Conservation (phyloP, 257 asterid species). For the Leonotis leonurus region DNA sequence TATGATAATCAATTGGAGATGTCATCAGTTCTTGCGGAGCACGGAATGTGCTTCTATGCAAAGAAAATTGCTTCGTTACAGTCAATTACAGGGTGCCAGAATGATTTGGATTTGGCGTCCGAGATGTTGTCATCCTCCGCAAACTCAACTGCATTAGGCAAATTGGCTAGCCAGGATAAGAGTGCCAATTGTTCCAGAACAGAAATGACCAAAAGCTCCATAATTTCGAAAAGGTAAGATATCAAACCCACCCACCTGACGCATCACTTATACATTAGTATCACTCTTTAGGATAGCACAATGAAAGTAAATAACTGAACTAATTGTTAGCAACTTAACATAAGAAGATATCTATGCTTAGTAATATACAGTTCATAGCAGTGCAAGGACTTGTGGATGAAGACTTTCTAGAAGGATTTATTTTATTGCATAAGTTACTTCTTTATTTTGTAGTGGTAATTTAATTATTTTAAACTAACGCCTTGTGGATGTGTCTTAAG, state of each 20-base stretch:
- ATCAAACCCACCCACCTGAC: background rate
- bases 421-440: too few species aligned
- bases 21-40: conserved; percentile 63
- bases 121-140: conserved; percentile 70
- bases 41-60: conserved; percentile 67
- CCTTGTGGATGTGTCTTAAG: too few species aligned
- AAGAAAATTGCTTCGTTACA: conserved; percentile 51
- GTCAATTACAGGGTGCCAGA: conserved; percentile 28
- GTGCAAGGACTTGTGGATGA: too few species aligned
- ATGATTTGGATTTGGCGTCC: conserved; percentile 50
- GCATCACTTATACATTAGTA: too few species aligned
- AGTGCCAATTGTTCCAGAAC: conserved; percentile 14
- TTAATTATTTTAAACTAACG: too few species aligned
- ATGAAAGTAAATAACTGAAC: background rate
- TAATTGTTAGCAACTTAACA: background rate
- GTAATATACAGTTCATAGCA: background rate
- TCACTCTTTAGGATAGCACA: background rate
- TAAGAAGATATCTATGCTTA: background rate
- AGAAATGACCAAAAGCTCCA: conserved; percentile 16
- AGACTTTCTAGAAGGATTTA: too few species aligned
- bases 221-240: conserved; percentile 45
- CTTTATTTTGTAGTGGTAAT: too few species aligned
- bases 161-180: conserved; percentile 39
- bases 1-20: conserved; percentile 66
- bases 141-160: conserved; percentile 69